A percentile compares a stretch with the other conserved stretches of the same genome.
Evolutionary conservation across 1,284 basidiomycete species (phyloP).

Genomic region (Sanghuangporus baumii): DNA sequence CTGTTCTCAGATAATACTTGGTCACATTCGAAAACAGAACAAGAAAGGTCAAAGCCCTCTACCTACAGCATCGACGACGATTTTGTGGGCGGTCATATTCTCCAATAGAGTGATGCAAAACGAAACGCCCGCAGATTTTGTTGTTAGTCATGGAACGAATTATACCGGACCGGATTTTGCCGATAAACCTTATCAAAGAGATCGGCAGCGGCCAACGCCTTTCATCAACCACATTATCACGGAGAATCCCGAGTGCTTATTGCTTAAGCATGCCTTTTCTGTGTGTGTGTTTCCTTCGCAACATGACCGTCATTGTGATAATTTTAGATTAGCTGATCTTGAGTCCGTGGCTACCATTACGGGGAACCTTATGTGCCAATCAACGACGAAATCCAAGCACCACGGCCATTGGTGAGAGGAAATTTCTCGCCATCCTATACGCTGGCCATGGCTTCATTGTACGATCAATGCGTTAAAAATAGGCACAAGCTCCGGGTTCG

Average conservation of each 20-base stretch:
- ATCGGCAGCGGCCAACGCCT: background rate
- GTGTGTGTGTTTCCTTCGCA: too few relatives aligned
- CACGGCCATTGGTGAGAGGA: background rate
- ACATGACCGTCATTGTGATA: too few relatives aligned
- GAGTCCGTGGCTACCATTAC: background rate
- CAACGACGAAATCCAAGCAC: background rate
- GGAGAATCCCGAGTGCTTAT: too few relatives aligned
- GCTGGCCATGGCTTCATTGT: background rate
- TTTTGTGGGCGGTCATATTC: constrained; percentile 13
- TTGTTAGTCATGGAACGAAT: background rate
- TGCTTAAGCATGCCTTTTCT: too few relatives aligned
- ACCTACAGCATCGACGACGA: constrained; percentile 48
- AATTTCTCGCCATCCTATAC: background rate
- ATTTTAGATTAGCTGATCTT: too few relatives aligned
- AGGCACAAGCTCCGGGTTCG: background rate
- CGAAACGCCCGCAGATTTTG: background rate
- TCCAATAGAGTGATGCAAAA: background rate
- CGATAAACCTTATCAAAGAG: background rate
- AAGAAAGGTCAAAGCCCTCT: background rate
- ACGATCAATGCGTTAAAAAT: background rate
- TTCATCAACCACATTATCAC: too few relatives aligned
- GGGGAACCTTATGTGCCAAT: background rate
- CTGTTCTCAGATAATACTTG: constrained; percentile 24
- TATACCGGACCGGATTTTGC: background rate
- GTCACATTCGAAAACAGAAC: background rate